A percentile compares a stretch with the other conserved stretches of the same genome.
phyloP scores from a whole-genome alignment of 441 rosid species.

The Daphne laureola region DNA sequence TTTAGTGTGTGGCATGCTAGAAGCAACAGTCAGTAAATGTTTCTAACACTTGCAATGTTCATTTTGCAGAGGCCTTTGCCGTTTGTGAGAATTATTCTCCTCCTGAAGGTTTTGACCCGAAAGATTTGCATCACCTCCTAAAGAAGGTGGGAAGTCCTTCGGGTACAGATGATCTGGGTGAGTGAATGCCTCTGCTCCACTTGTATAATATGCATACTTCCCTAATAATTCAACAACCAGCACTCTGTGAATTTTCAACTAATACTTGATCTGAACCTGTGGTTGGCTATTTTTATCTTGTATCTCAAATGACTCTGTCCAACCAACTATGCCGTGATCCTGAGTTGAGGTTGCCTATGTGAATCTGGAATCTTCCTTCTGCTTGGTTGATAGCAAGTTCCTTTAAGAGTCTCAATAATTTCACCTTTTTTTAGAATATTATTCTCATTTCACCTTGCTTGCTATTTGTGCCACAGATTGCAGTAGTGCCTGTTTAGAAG shows the following conservation, averaged over 20 bases:
- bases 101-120: slow-evolving; percentile 82
- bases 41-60: slow-evolving; percentile 19
- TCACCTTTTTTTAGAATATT: too few relatives aligned
- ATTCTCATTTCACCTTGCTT: slow-evolving; percentile 1
- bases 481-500: slow-evolving; percentile 91
- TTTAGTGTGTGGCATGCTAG: not conserved
- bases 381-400: too few relatives aligned
- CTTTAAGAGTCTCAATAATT: too few relatives aligned
- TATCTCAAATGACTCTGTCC: too few relatives aligned
- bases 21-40: not conserved
- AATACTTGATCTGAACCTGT: too few relatives aligned
- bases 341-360: not conserved
- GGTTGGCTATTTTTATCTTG: too few relatives aligned
- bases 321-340: too few relatives aligned
- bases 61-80: slow-evolving; percentile 84
- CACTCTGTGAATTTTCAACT: too few relatives aligned
- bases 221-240: too few relatives aligned
- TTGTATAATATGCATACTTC: not conserved
- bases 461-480: slow-evolving; percentile 51
- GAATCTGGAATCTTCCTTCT: not conserved
- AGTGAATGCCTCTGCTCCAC: slow-evolving; percentile 1
- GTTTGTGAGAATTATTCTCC: slow-evolving; percentile 94
- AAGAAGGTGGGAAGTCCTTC: slow-evolving; percentile 94
- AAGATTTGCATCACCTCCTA: slow-evolving; percentile 70
- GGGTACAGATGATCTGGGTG: slow-evolving; percentile 84